A percentile compares a stretch with the other conserved stretches of the same genome.
These are phyloP conservation scores for Eucalyptus cloeziana DNA, from an alignment of 345 rosid species.

Conservation along the genomic window DNA sequence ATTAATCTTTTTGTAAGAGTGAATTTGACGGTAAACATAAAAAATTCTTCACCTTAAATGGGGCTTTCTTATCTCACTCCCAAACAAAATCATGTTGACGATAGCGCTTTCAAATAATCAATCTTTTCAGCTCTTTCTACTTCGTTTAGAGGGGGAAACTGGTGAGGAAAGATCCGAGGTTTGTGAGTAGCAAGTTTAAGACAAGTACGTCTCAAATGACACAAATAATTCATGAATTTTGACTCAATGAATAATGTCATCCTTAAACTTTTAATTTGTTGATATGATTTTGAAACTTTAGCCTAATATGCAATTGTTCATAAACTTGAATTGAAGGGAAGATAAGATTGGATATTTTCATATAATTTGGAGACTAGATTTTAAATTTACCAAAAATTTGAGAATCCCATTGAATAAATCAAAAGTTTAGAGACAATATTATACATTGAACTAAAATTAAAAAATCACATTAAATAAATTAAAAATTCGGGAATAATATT, in stretches of 20 bases:
- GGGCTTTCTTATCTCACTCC: background rate
- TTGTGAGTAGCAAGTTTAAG: background rate
- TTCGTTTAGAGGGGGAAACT: background rate
- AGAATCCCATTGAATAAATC: background rate
- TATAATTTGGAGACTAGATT: no score
- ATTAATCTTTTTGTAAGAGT: no score
- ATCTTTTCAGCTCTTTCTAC: background rate
- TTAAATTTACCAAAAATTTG: no score
- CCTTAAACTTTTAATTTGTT: no score
- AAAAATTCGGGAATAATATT: fast-evolving
- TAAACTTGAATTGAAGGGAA: background rate
- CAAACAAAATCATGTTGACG: background rate
- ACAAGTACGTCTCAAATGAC: background rate
- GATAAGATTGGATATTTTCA: no score
- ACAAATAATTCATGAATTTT: no score
- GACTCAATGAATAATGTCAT: fast-evolving
- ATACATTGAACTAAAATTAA: no score
- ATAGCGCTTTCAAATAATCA: background rate
- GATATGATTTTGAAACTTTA: fast-evolving
- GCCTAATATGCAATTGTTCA: fast-evolving
- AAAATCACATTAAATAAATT: no score
- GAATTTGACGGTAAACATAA: background rate
- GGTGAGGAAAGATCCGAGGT: fast-evolving
- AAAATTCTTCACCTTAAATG: background rate
- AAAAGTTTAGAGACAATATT: fast-evolving